A percentile compares a stretch with the other conserved stretches of the same genome.
Evolutionary conservation across 441 rosid species (phyloP).

Genomic region (Adansonia madagascariensis): DNA sequence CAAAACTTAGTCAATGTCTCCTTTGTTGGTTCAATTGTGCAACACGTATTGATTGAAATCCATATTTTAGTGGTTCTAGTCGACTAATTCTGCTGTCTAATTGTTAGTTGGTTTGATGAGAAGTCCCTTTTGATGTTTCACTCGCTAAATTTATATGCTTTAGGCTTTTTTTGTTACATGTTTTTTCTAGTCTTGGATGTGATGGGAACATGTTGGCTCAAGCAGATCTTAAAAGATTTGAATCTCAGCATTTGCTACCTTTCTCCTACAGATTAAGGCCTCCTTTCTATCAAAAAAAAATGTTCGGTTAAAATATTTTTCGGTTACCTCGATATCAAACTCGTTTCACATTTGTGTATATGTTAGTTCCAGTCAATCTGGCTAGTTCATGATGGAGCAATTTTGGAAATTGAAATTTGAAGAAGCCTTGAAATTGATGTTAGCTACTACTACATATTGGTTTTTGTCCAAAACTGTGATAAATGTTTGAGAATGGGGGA

Average conservation of each 20-base stretch:
- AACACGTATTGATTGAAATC: conserved; percentile 15
- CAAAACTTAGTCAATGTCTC: conserved; percentile 8
- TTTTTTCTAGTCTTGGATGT: too few relatives aligned
- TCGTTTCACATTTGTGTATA: not conserved
- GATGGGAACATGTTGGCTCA: too few relatives aligned
- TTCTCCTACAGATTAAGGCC: too few relatives aligned
- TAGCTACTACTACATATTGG: not conserved
- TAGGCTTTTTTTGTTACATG: not conserved
- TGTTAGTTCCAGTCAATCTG: not conserved
- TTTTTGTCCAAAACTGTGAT: not conserved
- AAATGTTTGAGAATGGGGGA: not conserved
- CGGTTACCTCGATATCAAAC: not conserved
- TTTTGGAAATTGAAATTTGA: not conserved
- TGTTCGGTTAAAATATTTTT: not conserved
- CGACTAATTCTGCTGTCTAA: not conserved
- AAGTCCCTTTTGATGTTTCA: not conserved
- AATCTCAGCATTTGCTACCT: too few relatives aligned
- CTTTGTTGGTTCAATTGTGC: conserved; percentile 13
- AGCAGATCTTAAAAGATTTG: too few relatives aligned
- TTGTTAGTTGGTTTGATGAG: not conserved
- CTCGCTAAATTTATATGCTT: not conserved
- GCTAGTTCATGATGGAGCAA: not conserved
- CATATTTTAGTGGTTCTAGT: conserved; percentile 5
- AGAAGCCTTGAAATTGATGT: not conserved
- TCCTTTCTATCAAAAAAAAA: too few relatives aligned